Base-by-base conservation (phyloP, 2,329 filamentous ascomycete species). In the Rhynchosporium graminicola region DNA sequence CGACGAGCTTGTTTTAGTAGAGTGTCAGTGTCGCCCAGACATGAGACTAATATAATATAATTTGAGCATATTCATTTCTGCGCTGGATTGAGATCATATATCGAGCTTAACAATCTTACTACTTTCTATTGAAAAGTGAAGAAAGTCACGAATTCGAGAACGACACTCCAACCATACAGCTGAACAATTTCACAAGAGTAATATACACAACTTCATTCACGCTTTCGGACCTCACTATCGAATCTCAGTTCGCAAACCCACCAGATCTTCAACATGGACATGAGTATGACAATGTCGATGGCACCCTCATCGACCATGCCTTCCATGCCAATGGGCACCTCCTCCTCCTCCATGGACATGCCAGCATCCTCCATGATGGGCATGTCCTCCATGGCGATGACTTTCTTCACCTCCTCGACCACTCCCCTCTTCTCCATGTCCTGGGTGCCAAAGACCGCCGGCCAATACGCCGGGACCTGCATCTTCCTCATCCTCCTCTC, bases 401-500 rank as follows among this genome's bases (percentile, higher is more conserved):
- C 78, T 63, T 95, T 94, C 80, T 87, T 87, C 68, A 84, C 82
- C 66, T 77, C 79, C 57, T 83, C 84, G 51, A 76, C 74, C 62
- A 90, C 87, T 0, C 80, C 87, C 2, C 80, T 91, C 52, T 91
- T 82, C 78, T 88, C 90, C n/a, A 75, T 77, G 29, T 74, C 80
- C 57, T 97, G 93, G 92, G 89, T 89, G 2, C 93, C 94, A 5
- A 77, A 73, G 29, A 87, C 79, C 36, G 79, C 82, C 5, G 91
- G 88, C 69, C 79, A 83, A 65, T 97, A 97, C 76, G 91, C 90
- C 3, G 93, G 86, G 59, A 95, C 91, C 26, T 95, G 93, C 80
- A 89, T 97, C 75, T 97, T 97, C 77, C 82, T 97, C 60, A 87
- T 96, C 71, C 70, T 88, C 50, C 85, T 97, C 54, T 86, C 87